Conservation (phyloP, 805 yeast species). For the Ogataea corticis region DNA sequence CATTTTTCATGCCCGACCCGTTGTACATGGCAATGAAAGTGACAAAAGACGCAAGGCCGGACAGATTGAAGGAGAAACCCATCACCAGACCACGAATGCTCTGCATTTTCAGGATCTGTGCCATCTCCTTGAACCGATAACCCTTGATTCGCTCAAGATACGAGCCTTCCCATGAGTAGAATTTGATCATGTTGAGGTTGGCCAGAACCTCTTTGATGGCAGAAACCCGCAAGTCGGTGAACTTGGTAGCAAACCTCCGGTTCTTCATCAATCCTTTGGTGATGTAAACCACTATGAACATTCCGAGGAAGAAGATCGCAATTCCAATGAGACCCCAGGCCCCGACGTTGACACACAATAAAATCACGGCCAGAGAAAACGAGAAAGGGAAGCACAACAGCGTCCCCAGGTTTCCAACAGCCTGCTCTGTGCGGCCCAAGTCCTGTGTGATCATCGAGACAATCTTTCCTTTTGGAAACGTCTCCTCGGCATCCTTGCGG, state of each 20-base stretch:
- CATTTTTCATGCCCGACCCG: constrained; percentile 39
- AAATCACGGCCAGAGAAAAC: constrained; percentile 56
- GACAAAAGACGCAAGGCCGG: constrained; percentile 69
- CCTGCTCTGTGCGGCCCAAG: constrained; percentile 72
- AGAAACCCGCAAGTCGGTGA: constrained; percentile 75
- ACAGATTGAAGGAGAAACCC: constrained; percentile 59
- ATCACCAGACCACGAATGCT: constrained; percentile 54
- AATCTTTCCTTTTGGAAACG: constrained; percentile 66
- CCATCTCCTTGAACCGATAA: constrained; percentile 62
- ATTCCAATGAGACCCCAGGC: constrained; percentile 73
- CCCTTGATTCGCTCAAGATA: constrained; percentile 56
- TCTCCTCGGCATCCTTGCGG: constrained; percentile 51
- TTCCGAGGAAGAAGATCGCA: constrained; percentile 53
- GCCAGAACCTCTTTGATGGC: constrained; percentile 74
- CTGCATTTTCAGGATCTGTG: constrained; percentile 57
- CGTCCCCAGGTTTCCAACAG: constrained; percentile 64
- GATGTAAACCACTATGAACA: constrained; percentile 43
- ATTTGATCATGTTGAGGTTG: constrained; percentile 77
- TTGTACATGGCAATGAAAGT: constrained; percentile 43
- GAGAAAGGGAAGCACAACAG: constrained; percentile 62
- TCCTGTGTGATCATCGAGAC: constrained; percentile 81
- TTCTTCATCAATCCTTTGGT: constrained; percentile 51
- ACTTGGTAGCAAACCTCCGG: constrained; percentile 54
- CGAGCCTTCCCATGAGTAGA: constrained; percentile 87
- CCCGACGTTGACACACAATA: constrained; percentile 68